phyloP scores from a whole-genome alignment of 805 yeast genomes.

The Candida michaelii region DNA sequence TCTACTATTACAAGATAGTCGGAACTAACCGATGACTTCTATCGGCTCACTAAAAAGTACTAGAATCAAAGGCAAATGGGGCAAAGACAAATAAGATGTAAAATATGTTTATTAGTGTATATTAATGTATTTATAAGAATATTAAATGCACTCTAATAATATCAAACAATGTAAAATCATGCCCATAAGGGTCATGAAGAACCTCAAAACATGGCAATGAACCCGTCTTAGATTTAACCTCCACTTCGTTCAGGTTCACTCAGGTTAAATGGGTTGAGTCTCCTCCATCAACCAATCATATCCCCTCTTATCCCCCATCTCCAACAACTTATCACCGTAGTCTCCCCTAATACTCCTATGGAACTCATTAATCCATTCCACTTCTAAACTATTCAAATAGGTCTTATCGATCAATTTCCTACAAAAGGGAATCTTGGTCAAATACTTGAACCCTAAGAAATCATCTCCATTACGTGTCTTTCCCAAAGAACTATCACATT shows the following conservation, averaged over 20 bases:
- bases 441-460: conserved; percentile 38
- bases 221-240: too few relatives aligned
- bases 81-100: neutral
- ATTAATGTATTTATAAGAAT: conserved; percentile 10
- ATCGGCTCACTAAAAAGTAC: too few relatives aligned
- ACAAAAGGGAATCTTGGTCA: conserved; percentile 52
- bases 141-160: too few relatives aligned
- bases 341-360: conserved; percentile 33
- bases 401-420: conserved; percentile 38
- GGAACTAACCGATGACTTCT: too few relatives aligned
- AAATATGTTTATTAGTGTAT: conserved; percentile 9
- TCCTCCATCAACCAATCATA: conserved; percentile 72
- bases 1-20: conserved; percentile 19
- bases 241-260: too few relatives aligned
- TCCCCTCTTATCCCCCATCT: conserved; percentile 56
- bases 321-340: conserved; percentile 44
- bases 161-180: too few relatives aligned
- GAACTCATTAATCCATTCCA: conserved; percentile 40
- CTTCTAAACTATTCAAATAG: conserved; percentile 30
- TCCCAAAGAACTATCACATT: conserved; percentile 38
- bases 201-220: too few relatives aligned
- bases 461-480: conserved; percentile 29
- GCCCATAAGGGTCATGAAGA: too few relatives aligned
- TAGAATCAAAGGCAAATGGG: too few relatives aligned
- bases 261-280: conserved; percentile 38